phyloP scores from a whole-genome alignment of 331 rosid species.

The Acacia pycnantha region DNA sequence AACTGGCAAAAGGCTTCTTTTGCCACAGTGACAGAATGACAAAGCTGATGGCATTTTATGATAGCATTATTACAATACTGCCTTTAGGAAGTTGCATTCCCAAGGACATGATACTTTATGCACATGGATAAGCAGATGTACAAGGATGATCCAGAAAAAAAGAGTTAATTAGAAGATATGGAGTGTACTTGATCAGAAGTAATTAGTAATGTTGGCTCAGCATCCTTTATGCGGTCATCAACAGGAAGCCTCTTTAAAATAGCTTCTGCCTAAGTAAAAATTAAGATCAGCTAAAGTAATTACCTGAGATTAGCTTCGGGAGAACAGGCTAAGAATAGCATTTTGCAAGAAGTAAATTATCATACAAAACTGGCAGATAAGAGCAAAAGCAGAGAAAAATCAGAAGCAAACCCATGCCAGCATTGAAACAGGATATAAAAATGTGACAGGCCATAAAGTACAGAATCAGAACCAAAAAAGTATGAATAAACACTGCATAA shows the following conservation, averaged over 20 bases:
- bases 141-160: constrained; percentile 26
- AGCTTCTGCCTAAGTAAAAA: constrained; percentile 82
- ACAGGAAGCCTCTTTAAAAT: constrained; percentile 67
- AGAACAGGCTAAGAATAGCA: constrained; percentile 28
- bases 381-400: constrained; percentile 22
- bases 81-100: neutral
- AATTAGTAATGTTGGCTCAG: constrained; percentile 71
- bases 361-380: neutral
- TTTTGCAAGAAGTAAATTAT: constrained; percentile 12
- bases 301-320: constrained; percentile 29
- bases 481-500: constrained; percentile 2
- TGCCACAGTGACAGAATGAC: neutral
- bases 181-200: constrained; percentile 92
- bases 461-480: constrained; percentile 17
- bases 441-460: neutral
- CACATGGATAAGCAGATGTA: constrained; percentile 17
- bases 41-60: neutral
- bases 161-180: constrained; percentile 39
- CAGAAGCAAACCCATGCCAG: constrained; percentile 1
- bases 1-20: neutral
- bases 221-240: constrained; percentile 70
- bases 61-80: neutral
- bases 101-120: constrained; percentile 12
- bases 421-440: neutral
- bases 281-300: constrained; percentile 50